Base-by-base conservation (phyloP, 2,329 filamentous ascomycete genomes). In the Ceratocystis diversiconidia region DNA sequence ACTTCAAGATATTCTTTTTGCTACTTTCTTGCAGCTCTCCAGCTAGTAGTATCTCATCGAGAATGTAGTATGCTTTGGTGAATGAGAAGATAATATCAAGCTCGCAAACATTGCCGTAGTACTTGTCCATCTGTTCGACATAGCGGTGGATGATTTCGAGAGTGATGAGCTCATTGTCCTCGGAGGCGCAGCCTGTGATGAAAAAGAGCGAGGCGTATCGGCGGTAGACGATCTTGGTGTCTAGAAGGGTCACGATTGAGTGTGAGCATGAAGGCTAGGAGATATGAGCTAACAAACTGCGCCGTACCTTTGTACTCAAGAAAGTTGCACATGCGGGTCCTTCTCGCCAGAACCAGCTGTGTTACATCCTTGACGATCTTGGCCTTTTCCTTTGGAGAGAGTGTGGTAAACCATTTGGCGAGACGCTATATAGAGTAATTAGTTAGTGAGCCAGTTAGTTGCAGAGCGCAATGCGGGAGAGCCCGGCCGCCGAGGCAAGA, bases 331-430 rank as follows among this genome's bases (percentile, higher is more conserved):
- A 99, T 99, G 75, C 94, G 90, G 68, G 94, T 97, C 73, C 94
- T 85, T 71, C 94, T 85, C 69, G 94, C 94, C 70, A 99, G 86
- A 71, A 99, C 94, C 62, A 97, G 88, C 78, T 97, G 94, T 68
- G 94, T 91, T 73, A 99, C 94, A 81, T 99, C 94, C 78, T 99
- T 99, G 82, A 99, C 92, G 75, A 99, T 97, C 83, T 99, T 99
- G 78, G 92, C 94, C 80, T 99, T 99, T 74, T 99, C 94, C 78
- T 88, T 96, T 69, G 94, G 94, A 44, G 92, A 96, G 69, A 99
- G 83, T 17, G 94, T 99, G 65, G 92, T 95, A 79, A 99, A 99
- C 94, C 94, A 99, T 80, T 99, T 99, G 71, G 94, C 94, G 66
- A 99, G 87, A 74, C 94, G 92, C 94, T 99, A 78, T 66, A 69